These are phyloP conservation scores for Erythrophleum fordii DNA, from an alignment of 306 rosid species.

Conservation along the genomic window DNA sequence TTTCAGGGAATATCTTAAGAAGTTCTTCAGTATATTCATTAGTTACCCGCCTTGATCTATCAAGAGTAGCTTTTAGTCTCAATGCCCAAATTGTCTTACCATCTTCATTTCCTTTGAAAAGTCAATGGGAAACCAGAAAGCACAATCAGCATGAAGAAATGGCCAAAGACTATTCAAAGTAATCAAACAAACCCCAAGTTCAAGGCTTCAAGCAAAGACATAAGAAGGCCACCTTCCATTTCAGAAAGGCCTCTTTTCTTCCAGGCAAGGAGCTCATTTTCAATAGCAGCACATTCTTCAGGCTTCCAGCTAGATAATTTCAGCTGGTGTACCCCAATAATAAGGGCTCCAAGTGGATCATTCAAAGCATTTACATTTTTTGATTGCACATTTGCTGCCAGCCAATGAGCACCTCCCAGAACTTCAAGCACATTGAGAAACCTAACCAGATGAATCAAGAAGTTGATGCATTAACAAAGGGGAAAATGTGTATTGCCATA, in stretches of 20 bases:
- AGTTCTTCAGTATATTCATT: constrained; percentile 96
- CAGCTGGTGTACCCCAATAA: constrained; percentile 80
- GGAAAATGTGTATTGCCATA: constrained; percentile 13
- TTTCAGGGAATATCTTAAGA: constrained; percentile 89
- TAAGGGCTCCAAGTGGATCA: constrained; percentile 81
- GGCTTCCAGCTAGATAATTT: constrained; percentile 87
- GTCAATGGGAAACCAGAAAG: constrained; percentile 12
- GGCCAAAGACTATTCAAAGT: constrained; percentile 7
- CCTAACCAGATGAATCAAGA: constrained; percentile 53
- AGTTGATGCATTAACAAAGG: constrained; percentile 22
- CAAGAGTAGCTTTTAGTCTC: constrained; percentile 95
- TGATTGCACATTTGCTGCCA: constrained; percentile 72
- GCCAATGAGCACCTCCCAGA: constrained; percentile 76
- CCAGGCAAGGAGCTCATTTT: constrained; percentile 91
- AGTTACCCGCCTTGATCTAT: constrained; percentile 91
- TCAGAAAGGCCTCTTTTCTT: constrained; percentile 78
- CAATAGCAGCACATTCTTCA: constrained; percentile 86
- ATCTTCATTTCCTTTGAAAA: constrained; percentile 82
- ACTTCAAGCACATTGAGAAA: constrained; percentile 81
- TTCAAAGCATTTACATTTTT: constrained; percentile 75
- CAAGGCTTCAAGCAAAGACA: constrained; percentile 23
- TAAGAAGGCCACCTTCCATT: constrained; percentile 66
- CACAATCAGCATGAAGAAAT: constrained; percentile 28
- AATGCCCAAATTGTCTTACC: constrained; percentile 87
- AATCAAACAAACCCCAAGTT: constrained; percentile 20